Evolutionary conservation across 1,284 basidiomycete genomes (phyloP), one percentile per base, ranked within the genome.

Genomic region (Irpex sp.): DNA sequence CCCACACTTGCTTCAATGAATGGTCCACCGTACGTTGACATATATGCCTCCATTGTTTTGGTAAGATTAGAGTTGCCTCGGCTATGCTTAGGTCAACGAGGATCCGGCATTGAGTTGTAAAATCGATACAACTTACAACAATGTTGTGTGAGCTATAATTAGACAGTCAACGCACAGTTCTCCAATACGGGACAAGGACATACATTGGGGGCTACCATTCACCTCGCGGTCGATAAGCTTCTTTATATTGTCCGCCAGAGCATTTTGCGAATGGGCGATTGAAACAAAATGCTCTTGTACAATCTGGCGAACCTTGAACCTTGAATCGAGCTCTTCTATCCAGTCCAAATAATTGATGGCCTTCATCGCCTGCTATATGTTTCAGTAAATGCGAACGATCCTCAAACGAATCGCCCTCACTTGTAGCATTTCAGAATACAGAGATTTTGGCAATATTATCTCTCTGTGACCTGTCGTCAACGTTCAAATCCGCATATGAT

Each of bases 1-100:
- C 92, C 93, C 51, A 94, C 81, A 68, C 89, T 91, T 21, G 85
- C 85, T 72, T 94, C 92, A 21, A 94, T 79, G 71, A 93, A 94
- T 0, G 80, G 77, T 69, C 79, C 85, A 11, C 92, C 93, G 69
- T 92, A 89, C 77, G 85, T 87, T 21, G 80, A 78, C 86, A 94
- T 92, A 67, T 86, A 87, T 4, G 86, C 74, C 71, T 94, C 93
- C 76, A 93, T 85, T 8, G 87, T 86, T 74, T 92, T 94, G 21
- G 93, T 94, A 61, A 94, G 80, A 47, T 84, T 85, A 5, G 88
- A 92, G 72, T 93, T 94, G 34, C 91, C 92, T 59, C 92, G 87
- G 64, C 74, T 75, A 55, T 31, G 4, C 19, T 6, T 13, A 26
- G 19, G 21, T 31, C 13, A 31, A 31, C 9, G 11, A 34, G 2